phyloP scores from a whole-genome alignment of 257 asterid genomes.

The Linderniella brevidens region DNA sequence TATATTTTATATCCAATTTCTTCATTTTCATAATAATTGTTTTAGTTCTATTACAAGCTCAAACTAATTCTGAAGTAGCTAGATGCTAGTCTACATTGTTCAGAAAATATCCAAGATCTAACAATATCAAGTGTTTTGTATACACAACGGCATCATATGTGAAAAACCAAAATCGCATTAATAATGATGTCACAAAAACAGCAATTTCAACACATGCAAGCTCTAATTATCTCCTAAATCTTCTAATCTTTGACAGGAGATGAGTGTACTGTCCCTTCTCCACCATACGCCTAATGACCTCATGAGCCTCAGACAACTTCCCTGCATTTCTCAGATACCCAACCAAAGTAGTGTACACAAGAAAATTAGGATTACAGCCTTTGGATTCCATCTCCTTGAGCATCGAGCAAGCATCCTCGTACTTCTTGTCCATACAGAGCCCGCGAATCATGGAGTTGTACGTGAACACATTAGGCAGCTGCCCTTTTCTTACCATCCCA shows the following conservation, averaged over 20 bases:
- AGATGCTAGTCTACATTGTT: too few relatives aligned
- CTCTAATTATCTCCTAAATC: slow-evolving; percentile 49
- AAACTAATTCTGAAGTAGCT: too few relatives aligned
- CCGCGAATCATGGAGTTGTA: slow-evolving; percentile 94
- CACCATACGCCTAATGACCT: slow-evolving; percentile 56
- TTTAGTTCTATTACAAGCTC: too few relatives aligned
- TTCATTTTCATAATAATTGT: too few relatives aligned
- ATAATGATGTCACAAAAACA: too few relatives aligned
- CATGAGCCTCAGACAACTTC: slow-evolving; percentile 61
- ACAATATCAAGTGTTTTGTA: too few relatives aligned
- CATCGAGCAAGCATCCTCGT: slow-evolving; percentile 70
- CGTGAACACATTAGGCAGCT: slow-evolving; percentile 83
- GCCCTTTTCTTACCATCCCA: slow-evolving; percentile 54
- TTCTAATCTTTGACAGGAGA: slow-evolving; percentile 54
- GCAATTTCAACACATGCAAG: not conserved
- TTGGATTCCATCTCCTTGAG: slow-evolving; percentile 75
- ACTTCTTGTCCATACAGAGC: slow-evolving; percentile 57
- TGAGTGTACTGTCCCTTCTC: slow-evolving; percentile 65
- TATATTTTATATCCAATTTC: too few relatives aligned
- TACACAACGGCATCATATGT: too few relatives aligned
- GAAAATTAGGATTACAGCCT: slow-evolving; percentile 84
- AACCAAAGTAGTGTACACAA: slow-evolving; percentile 83
- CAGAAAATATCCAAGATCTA: too few relatives aligned
- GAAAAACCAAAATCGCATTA: too few relatives aligned
- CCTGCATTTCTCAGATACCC: slow-evolving; percentile 72